Percentiles rank a stretch among this genome's conserved stretches.
phyloP scores from a whole-genome alignment of 148 eudicot genomes.

The Persicaria maculosa region DNA sequence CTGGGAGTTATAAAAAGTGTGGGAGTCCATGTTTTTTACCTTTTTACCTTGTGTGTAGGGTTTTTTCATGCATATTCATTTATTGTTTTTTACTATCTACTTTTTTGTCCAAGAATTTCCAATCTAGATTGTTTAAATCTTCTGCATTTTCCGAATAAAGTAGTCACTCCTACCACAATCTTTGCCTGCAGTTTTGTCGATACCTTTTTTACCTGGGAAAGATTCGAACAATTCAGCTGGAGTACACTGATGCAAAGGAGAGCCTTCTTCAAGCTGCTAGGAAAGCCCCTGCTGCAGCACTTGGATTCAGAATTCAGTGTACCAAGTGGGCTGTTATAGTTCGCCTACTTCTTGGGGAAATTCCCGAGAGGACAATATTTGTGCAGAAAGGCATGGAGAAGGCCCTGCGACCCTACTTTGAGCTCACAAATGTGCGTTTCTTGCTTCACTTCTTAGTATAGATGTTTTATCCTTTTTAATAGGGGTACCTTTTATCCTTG shows the following conservation, averaged over 20 bases:
- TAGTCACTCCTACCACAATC: not conserved
- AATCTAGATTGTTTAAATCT: not conserved
- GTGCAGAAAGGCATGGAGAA: constrained; percentile 96
- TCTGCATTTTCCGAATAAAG: not conserved
- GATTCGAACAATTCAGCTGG: constrained; percentile 84
- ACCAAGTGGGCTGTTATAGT: constrained; percentile 94
- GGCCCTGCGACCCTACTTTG: constrained; percentile 84
- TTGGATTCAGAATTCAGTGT: constrained; percentile 89
- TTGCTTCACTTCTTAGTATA: not conserved
- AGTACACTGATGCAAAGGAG: constrained; percentile 89
- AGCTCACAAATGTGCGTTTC: constrained; percentile 79
- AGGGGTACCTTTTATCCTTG: too few relatives aligned
- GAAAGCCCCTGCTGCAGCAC: constrained; percentile 79
- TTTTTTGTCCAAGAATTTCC: not conserved
- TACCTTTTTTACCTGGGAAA: constrained; percentile 92
- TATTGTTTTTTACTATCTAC: not conserved
- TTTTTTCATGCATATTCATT: not conserved
- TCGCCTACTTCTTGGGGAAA: constrained; percentile 72
- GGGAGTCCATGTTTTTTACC: not conserved
- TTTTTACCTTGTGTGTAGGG: not conserved
- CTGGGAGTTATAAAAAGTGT: not conserved
- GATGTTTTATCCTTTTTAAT: not conserved
- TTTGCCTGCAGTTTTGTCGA: constrained; percentile 62
- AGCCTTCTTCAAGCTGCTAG: constrained; percentile 86
- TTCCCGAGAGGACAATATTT: constrained; percentile 87